Evolutionary conservation across 1,284 basidiomycete genomes (phyloP).

Genomic region (Naganishia albida): DNA sequence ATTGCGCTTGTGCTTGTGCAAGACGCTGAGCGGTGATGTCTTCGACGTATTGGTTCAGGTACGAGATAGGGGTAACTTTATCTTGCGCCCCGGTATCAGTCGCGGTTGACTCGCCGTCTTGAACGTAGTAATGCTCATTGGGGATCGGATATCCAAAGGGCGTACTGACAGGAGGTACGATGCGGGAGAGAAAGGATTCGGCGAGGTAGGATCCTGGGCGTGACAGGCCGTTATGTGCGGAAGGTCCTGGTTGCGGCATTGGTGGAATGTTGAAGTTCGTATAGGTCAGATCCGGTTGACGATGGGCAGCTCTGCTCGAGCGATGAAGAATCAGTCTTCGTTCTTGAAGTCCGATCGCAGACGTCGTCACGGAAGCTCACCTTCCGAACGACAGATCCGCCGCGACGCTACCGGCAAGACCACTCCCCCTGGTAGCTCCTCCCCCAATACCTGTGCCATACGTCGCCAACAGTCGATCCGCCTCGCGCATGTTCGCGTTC

Average conservation of each 20-base stretch:
- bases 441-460: slow-evolving; percentile 21
- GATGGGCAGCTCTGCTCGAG: slow-evolving; percentile 8
- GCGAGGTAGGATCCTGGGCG: slow-evolving; percentile 3
- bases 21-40: slow-evolving; percentile 17
- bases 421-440: slow-evolving; percentile 7
- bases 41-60: slow-evolving; percentile 18
- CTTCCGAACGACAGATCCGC: background rate
- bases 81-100: background rate
- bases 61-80: slow-evolving; percentile 8
- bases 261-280: slow-evolving; percentile 4
- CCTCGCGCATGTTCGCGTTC: slow-evolving; percentile 28
- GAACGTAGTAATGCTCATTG: slow-evolving; percentile 14
- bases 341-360: background rate
- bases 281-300: slow-evolving; percentile 13
- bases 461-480: slow-evolving; percentile 10
- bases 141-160: slow-evolving; percentile 20
- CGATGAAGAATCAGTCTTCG: background rate
- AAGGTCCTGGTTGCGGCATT: background rate
- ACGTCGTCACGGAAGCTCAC: slow-evolving; percentile 15
- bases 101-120: background rate
- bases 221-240: background rate
- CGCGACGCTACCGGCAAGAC: slow-evolving; percentile 16
- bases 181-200: slow-evolving; percentile 10
- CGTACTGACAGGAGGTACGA: slow-evolving; percentile 22
- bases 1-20: slow-evolving; percentile 2